phyloP scores from a whole-genome alignment of 352 stramenopile species.

The Globisporangium cylindrosporum region DNA sequence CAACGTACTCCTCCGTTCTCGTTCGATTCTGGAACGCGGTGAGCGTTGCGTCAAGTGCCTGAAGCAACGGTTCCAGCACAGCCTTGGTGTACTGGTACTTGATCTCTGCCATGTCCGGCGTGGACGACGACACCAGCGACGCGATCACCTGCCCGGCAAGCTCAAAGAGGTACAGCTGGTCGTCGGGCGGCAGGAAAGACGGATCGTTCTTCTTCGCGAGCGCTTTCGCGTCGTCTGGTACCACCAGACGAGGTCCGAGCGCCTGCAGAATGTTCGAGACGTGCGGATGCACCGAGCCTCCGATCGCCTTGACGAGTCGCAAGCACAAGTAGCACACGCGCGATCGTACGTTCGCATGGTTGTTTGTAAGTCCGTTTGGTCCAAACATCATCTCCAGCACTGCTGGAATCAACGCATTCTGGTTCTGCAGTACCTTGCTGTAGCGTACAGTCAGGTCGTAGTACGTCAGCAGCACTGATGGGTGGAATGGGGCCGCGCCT shows the following conservation, averaged over 20 bases:
- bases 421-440: constrained; percentile 63
- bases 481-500: constrained; percentile 27
- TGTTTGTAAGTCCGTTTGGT: constrained; percentile 62
- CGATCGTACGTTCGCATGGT: constrained; percentile 56
- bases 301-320: constrained; percentile 77
- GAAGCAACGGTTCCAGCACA: constrained; percentile 67
- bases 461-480: constrained; percentile 72
- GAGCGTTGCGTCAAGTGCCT: constrained; percentile 61
- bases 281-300: constrained; percentile 64
- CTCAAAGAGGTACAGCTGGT: constrained; percentile 87
- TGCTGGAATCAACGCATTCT: constrained; percentile 57
- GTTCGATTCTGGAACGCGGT: constrained; percentile 24
- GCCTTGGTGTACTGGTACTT: constrained; percentile 79
- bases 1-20: constrained; percentile 39
- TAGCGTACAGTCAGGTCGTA: constrained; percentile 83
- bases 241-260: constrained; percentile 59
- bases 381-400: constrained; percentile 87
- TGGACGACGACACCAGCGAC: constrained; percentile 32
- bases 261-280: constrained; percentile 67
- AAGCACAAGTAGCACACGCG: constrained; percentile 84
- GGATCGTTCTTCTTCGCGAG: constrained; percentile 37
- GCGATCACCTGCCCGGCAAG: constrained; percentile 81
- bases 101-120: constrained; percentile 42
- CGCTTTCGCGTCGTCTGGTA: constrained; percentile 41
- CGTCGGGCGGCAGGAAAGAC: constrained; percentile 60